phyloP scores from a whole-genome alignment of 2,329 filamentous ascomycete genomes.

The Podosphaera fusca region DNA sequence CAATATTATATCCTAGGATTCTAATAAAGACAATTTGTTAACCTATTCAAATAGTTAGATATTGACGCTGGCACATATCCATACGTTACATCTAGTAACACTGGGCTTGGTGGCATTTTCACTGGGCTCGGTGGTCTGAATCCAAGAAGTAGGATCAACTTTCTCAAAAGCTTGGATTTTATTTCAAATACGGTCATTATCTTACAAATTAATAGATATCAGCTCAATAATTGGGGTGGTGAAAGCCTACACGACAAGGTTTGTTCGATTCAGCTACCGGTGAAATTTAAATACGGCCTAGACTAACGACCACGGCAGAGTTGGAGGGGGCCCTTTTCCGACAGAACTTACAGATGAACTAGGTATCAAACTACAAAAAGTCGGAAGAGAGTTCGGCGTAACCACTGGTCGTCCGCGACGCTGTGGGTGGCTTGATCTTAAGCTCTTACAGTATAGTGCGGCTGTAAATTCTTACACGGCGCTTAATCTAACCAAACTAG shows the following conservation, averaged over 20 bases:
- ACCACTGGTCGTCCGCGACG: constrained; percentile 27
- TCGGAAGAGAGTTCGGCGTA: constrained; percentile 20
- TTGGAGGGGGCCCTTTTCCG: constrained; percentile 40
- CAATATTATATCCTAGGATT: background rate
- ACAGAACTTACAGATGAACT: constrained; percentile 29
- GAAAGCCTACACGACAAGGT: constrained; percentile 29
- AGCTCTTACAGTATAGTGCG: constrained; percentile 20
- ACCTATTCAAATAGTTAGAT: constrained; percentile 18
- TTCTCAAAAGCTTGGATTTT: background rate
- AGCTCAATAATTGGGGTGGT: constrained; percentile 40
- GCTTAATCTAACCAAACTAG: constrained; percentile 38
- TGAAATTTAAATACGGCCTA: background rate
- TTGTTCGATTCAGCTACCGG: background rate
- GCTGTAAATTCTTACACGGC: constrained; percentile 16
- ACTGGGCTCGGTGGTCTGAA: constrained; percentile 33
- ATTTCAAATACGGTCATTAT: background rate
- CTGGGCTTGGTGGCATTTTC: constrained; percentile 34
- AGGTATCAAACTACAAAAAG: constrained; percentile 24
- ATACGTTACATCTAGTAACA: constrained; percentile 22
- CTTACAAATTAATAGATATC: constrained; percentile 15
- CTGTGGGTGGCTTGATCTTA: constrained; percentile 35
- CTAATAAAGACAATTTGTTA: background rate
- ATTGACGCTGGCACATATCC: constrained; percentile 32
- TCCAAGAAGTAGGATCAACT: constrained; percentile 22
- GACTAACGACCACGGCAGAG: constrained; percentile 10